Evolutionary conservation across 306 rosid genomes (phyloP).

Genomic region (Citrullus amarus): DNA sequence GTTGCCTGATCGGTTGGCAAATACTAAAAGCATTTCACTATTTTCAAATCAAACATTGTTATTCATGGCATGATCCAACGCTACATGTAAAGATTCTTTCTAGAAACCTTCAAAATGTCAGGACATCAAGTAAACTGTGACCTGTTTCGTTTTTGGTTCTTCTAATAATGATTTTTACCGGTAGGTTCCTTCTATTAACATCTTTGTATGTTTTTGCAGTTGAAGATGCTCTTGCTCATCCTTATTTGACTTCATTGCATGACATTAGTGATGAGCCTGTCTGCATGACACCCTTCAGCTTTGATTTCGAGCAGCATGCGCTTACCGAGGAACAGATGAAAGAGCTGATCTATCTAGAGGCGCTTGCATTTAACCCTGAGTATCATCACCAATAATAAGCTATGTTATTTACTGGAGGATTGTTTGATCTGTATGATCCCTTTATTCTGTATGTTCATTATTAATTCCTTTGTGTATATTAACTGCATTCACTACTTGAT

Average conservation of each 20-base stretch:
- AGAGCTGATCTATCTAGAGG: conserved; percentile 83
- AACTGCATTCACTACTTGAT: conserved; percentile 1
- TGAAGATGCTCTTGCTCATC: conserved; percentile 89
- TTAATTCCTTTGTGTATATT: conserved; percentile 11
- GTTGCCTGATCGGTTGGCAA: neutral
- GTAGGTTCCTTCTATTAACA: neutral
- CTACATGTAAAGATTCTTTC: neutral
- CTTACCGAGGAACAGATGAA: conserved; percentile 93
- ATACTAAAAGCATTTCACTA: neutral
- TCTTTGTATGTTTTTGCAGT: conserved; percentile 28
- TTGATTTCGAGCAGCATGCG: conserved; percentile 96
- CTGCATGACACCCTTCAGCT: conserved; percentile 88
- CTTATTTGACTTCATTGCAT: conserved; percentile 85
- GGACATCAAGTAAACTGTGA: neutral
- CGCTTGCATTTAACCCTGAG: conserved; percentile 90
- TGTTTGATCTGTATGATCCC: conserved; percentile 6
- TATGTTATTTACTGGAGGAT: neutral
- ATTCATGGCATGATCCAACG: neutral
- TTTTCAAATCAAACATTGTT: neutral
- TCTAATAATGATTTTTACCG: neutral
- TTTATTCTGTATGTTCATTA: conserved; percentile 8
- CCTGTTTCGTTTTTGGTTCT: neutral
- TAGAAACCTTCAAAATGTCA: neutral
- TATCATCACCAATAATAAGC: conserved; percentile 40
- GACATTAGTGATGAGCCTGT: conserved; percentile 98